phyloP scores from a whole-genome alignment of 2,329 filamentous ascomycete genomes.

The Trichoderma asperellum region DNA sequence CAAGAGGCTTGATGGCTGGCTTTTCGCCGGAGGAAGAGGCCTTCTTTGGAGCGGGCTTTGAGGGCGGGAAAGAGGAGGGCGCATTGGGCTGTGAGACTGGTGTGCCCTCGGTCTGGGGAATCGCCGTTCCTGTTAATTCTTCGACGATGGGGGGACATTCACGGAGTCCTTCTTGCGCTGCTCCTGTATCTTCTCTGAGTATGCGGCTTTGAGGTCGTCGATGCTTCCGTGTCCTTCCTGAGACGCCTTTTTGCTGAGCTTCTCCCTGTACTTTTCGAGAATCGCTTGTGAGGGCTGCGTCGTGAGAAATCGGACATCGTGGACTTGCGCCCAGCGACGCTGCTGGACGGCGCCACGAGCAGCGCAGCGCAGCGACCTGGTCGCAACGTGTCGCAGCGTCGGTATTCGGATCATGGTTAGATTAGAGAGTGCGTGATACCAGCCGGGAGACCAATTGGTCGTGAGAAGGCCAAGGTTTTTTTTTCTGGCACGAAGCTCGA shows the following conservation, averaged over 20 bases:
- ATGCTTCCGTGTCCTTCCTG: conserved; percentile 71
- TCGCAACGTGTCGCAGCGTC: conserved; percentile 52
- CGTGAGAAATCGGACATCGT: conserved; percentile 87
- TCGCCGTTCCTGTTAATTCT: conserved; percentile 23
- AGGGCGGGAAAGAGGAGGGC: conserved; percentile 36
- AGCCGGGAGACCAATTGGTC: neutral
- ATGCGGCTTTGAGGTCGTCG: conserved; percentile 77
- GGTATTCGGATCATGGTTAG: conserved; percentile 42
- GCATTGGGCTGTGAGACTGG: conserved; percentile 44
- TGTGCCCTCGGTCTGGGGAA: conserved; percentile 45
- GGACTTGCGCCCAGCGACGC: conserved; percentile 86
- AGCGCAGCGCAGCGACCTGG: conserved; percentile 38
- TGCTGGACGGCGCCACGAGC: conserved; percentile 52
- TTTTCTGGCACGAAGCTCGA: neutral
- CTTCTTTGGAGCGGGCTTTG: conserved; percentile 29
- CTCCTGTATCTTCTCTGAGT: conserved; percentile 79
- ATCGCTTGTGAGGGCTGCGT: conserved; percentile 70
- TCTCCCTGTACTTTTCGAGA: conserved; percentile 82
- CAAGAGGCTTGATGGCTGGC: conserved; percentile 51
- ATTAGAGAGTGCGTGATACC: neutral
- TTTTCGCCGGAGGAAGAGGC: conserved; percentile 32
- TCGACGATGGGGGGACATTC: conserved; percentile 45
- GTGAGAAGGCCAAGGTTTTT: neutral
- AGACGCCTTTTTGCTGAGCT: conserved; percentile 81
- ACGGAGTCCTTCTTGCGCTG: conserved; percentile 70